Evolutionary conservation across 2,329 filamentous ascomycete genomes (phyloP).

Genomic region (Epichloe glyceriae): DNA sequence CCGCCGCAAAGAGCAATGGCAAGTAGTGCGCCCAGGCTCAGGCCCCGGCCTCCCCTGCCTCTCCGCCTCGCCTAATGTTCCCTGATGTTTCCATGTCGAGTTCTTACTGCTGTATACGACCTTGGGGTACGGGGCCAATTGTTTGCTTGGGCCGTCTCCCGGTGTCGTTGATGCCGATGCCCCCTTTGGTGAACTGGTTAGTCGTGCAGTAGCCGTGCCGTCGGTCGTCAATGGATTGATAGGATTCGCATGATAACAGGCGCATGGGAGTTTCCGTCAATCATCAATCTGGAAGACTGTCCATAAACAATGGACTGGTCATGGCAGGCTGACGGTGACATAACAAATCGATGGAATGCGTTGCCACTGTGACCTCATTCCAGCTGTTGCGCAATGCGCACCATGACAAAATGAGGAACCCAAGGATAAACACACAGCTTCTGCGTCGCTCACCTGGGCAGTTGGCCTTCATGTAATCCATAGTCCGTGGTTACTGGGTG

Average conservation of each 20-base stretch:
- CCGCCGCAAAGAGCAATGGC: constrained; percentile 36
- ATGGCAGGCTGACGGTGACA: neutral
- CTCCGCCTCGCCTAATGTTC: constrained; percentile 2
- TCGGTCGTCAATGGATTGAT: neutral
- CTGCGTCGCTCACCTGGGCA: too few species aligned
- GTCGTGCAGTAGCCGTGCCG: neutral
- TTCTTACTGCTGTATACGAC: neutral
- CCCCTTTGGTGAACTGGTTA: neutral
- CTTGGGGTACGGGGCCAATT: neutral
- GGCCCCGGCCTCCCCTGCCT: constrained; percentile 7
- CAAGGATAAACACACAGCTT: too few species aligned
- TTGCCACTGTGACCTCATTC: constrained; percentile 26
- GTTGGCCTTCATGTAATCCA: too few species aligned
- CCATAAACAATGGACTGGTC: constrained; percentile 2
- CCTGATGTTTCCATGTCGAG: neutral
- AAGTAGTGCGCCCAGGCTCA: constrained; percentile 27
- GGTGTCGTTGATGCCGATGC: neutral
- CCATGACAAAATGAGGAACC: constrained; percentile 5
- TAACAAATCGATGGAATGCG: constrained; percentile 24
- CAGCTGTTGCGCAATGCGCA: constrained; percentile 9
- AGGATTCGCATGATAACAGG: neutral
- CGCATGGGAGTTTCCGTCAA: neutral
- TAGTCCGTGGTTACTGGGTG: too few species aligned
- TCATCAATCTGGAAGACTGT: neutral
- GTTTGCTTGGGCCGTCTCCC: neutral